Base-by-base conservation (phyloP, 2,329 filamentous ascomycete genomes). In the Pestalotiopsis sp. region DNA sequence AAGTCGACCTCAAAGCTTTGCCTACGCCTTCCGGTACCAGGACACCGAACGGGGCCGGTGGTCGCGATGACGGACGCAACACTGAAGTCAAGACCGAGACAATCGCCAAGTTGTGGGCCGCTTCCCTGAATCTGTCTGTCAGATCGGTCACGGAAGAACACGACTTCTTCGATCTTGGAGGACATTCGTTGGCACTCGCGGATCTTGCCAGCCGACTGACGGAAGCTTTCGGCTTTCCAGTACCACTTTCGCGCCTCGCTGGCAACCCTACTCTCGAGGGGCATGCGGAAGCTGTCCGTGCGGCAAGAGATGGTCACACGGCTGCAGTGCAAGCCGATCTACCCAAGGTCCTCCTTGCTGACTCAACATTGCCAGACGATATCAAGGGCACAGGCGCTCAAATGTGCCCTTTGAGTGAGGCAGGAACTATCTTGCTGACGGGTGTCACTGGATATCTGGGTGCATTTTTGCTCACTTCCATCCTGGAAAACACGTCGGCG, bases 131-230 rank as follows among this genome's bases (percentile, higher is more conserved):
- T 70, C 86, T 91, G n/a, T 85, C 91, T 0, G 80, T 83, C 10
- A 84, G 80, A 55, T 83, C 86, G 22, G 91, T 90, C 65, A 70
- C 73, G 75, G 86, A 82, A 1, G 89, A 92, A 69, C 90, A 93
- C 76, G 91, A 90, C 76, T 95, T 95, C 78, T 95, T 94, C 75
- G 92, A 94, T 69, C 82, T 95, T 1, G 92, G 92, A 44, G 92
- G 92, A 0, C 92, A 95, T 78, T 94, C 92, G 0, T 81, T 95
- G 65, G 89, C 89, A 1, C 86, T 95, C n/a, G 92, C 92, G 0
- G 91, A 94, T 69, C 84, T 95, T 30, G 89, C 92, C n/a, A 89
- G 89, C 30, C 88, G 89, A 40, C 77, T 94, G 14, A 89, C 91
- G 0, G 88, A 88, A 68, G 86, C 85, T 0, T 94, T 93, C 73